Conservation (phyloP, 192 early-diverging fungal genomes). For the Coemansia sp. region DNA sequence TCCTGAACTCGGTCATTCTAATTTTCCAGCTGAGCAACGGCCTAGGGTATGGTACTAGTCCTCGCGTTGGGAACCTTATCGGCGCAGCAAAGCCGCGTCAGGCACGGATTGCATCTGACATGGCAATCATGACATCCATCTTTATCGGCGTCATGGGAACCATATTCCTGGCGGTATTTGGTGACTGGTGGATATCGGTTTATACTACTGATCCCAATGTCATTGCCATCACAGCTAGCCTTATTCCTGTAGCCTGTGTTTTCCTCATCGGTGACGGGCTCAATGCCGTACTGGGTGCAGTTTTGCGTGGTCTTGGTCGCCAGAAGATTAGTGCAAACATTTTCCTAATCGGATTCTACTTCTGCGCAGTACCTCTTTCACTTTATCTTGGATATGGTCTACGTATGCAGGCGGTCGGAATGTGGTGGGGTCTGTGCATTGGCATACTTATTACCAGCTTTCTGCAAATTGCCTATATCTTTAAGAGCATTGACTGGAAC, state of each 20-base stretch:
- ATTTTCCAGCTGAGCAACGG: constrained; percentile 66
- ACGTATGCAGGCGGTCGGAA: constrained; percentile 12
- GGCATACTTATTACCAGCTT: constrained; percentile 6
- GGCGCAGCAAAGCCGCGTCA: too few species aligned
- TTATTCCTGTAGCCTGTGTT: constrained; percentile 70
- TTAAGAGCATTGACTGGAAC: constrained; percentile 21
- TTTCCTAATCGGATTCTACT: constrained; percentile 47
- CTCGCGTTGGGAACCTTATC: constrained; percentile 68
- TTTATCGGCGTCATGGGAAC: constrained; percentile 43
- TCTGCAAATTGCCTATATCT: constrained; percentile 16
- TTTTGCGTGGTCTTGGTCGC: too few species aligned
- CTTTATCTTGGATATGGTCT: constrained; percentile 37
- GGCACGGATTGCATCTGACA: too few species aligned
- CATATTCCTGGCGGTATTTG: neutral
- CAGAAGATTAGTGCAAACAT: too few species aligned
- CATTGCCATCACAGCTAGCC: constrained; percentile 59
- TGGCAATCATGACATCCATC: constrained; percentile 52
- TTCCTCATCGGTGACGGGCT: constrained; percentile 58
- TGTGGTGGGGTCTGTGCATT: constrained; percentile 27
- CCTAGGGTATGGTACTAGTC: constrained; percentile 64
- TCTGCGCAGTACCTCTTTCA: constrained; percentile 42
- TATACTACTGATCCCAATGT: constrained; percentile 69
- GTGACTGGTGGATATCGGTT: constrained; percentile 31
- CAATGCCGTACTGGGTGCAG: constrained; percentile 51
- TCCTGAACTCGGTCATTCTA: constrained; percentile 60